Conservation (phyloP, 2,329 filamentous ascomycete species). For the Sclerotinia subarctica region DNA sequence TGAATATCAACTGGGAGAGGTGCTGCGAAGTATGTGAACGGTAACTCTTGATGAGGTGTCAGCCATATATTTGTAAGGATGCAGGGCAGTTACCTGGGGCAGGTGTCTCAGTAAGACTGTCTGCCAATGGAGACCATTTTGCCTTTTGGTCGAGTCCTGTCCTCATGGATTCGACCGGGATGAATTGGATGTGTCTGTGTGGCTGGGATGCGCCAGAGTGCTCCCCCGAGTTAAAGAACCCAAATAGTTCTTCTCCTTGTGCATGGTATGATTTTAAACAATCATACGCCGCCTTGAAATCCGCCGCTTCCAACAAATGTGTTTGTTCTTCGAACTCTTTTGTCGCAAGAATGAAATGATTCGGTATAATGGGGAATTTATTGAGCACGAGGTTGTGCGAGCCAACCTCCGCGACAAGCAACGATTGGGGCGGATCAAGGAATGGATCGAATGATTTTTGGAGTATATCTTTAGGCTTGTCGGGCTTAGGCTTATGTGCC, state of each 20-base stretch:
- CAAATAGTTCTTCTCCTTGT: conserved; percentile 45
- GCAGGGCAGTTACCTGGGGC: conserved; percentile 23
- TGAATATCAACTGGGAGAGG: conserved; percentile 25
- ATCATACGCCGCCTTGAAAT: conserved; percentile 59
- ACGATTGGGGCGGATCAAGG: conserved; percentile 52
- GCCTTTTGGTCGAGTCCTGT: conserved; percentile 42
- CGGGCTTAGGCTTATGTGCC: conserved; percentile 60
- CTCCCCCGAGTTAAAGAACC: conserved; percentile 57
- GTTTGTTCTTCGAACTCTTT: conserved; percentile 62
- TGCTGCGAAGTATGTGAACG: conserved; percentile 36
- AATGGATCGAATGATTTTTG: conserved; percentile 59
- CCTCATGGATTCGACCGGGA: conserved; percentile 62
- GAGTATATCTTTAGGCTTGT: conserved; percentile 31
- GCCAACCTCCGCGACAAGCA: conserved; percentile 54
- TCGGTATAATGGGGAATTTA: conserved; percentile 69
- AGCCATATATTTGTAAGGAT: not conserved
- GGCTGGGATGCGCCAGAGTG: conserved; percentile 70
- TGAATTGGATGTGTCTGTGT: conserved; percentile 69
- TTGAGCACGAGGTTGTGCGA: conserved; percentile 66
- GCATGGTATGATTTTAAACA: conserved; percentile 52
- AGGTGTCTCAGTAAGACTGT: conserved; percentile 37
- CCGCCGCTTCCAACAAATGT: conserved; percentile 56
- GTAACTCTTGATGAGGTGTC: conserved; percentile 27
- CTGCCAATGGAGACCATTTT: conserved; percentile 52
- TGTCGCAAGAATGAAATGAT: conserved; percentile 71